phyloP scores from a whole-genome alignment of 371 early-diverging fungal genomes.

The Zychaea mexicana region DNA sequence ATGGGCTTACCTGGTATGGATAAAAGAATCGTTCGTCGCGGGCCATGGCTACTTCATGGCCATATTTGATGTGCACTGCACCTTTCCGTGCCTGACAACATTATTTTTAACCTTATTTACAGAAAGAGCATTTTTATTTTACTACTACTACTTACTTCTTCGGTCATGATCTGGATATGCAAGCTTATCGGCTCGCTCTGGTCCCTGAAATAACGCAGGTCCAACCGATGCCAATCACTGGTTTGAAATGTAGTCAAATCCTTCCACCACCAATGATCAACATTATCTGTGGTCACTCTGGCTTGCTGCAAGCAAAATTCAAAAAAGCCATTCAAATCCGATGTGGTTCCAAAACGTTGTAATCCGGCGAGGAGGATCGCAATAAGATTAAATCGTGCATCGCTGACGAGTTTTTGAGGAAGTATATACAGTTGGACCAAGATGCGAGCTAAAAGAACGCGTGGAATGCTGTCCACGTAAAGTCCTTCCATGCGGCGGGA shows the following conservation, averaged over 20 bases:
- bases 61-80: constrained; percentile 8
- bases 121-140: neutral
- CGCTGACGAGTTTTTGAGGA: constrained; percentile 14
- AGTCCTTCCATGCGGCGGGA: constrained; percentile 30
- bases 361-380: constrained; percentile 28
- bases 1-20: constrained; percentile 9
- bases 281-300: neutral
- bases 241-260: constrained; percentile 5
- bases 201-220: neutral
- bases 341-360: constrained; percentile 30
- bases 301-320: constrained; percentile 25
- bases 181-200: constrained; percentile 16
- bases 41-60: neutral
- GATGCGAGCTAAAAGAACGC: constrained; percentile 31
- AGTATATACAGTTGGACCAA: constrained; percentile 34
- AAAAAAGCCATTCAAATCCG: constrained; percentile 36
- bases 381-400: constrained; percentile 18
- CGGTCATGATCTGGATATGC: constrained; percentile 15
- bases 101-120: neutral
- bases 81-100: constrained; percentile 11
- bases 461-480: constrained; percentile 32
- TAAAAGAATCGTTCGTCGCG: constrained; percentile 13
- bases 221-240: constrained; percentile 25
- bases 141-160: constrained; percentile 6
- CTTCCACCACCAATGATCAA: constrained; percentile 19